Base-by-base conservation (phyloP, 148 eudicot genomes). In the Rhododendron simsii region DNA sequence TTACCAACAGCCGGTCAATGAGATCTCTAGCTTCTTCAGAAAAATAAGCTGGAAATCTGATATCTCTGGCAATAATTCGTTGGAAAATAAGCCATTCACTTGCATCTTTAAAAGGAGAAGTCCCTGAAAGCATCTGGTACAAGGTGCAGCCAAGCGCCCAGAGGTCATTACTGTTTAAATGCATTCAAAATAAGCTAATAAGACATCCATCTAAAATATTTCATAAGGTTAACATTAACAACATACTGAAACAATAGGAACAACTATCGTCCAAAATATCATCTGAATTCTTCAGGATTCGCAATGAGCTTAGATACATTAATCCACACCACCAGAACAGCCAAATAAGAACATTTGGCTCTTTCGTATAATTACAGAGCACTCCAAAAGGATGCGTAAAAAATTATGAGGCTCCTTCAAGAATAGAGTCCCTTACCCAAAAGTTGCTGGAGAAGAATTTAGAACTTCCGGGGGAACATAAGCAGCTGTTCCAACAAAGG, bases 111-210 rank as follows among this genome's bases (percentile, higher is more conserved):
- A 97, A 97, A 50, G 99, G 99, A 85, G 99, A 97, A 82, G 93
- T 94, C 88, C 98, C 99, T 78, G 99, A 95, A 75, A 97, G 95
- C 99, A 97, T 97, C 92, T 97, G 98, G 89, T 94, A 97, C 91
- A 97, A 86, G 63, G 98, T 97, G 94, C 99, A 97, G 80, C 99
- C 99, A 84, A 97, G 98, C 69, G 99, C 99, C 99, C 99, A 97
- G 41, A 95, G 94, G 89, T 97, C 99, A 85, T 95, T 97, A 89
- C 99, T 97, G 95, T 88, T 84, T 87, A 80, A 23, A 82, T 3
- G 51, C 57, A 37, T 84, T 83, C 15, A 85, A 45, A 84, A 55
- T 30, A 44, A 48, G 57, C 28, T 61, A 78, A 73, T 28, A 50
- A 89, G 73, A 77, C 16, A 16, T 74, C 71, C 18, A 44, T 13